phyloP scores from a whole-genome alignment of 2,329 filamentous ascomycete genomes.

The Nemania sp. region DNA sequence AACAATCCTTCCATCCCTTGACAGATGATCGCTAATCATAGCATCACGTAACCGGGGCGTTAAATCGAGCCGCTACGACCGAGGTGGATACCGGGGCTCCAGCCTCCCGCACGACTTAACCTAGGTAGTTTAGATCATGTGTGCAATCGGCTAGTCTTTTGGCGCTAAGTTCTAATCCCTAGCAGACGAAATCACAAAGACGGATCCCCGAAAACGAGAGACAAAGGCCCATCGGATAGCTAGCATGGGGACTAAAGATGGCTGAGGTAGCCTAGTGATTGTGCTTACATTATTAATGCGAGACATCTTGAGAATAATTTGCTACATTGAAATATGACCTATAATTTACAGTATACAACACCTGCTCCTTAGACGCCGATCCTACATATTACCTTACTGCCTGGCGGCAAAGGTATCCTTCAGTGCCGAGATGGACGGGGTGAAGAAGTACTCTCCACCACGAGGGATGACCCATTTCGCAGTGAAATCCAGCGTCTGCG shows the following conservation, averaged over 20 bases:
- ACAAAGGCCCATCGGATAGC: too few species aligned
- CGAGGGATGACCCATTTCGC: conserved; percentile 55
- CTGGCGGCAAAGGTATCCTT: conserved; percentile 37
- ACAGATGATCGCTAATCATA: neutral
- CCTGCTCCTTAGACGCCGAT: neutral
- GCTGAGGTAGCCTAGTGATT: too few species aligned
- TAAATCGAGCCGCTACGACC: neutral
- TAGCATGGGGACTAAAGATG: too few species aligned
- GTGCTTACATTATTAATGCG: too few species aligned
- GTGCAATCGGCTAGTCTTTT: neutral
- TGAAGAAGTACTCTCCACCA: conserved; percentile 62
- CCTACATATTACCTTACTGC: conserved; percentile 2
- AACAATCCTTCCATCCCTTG: neutral
- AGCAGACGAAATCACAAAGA: neutral
- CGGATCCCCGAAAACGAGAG: neutral
- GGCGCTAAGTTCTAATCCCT: too few species aligned
- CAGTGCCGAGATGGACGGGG: conserved; percentile 55
- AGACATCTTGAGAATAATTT: too few species aligned
- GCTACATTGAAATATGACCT: too few species aligned
- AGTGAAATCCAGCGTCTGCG: conserved; percentile 41
- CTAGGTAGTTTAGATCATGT: neutral
- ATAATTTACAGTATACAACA: too few species aligned
- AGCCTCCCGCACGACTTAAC: neutral
- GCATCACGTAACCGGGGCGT: neutral
- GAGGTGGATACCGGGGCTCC: neutral